Evolutionary conservation across 192 early-diverging fungal species (phyloP), one percentile per base, ranked within the genome.

Genomic region (Backusella luteola): DNA sequence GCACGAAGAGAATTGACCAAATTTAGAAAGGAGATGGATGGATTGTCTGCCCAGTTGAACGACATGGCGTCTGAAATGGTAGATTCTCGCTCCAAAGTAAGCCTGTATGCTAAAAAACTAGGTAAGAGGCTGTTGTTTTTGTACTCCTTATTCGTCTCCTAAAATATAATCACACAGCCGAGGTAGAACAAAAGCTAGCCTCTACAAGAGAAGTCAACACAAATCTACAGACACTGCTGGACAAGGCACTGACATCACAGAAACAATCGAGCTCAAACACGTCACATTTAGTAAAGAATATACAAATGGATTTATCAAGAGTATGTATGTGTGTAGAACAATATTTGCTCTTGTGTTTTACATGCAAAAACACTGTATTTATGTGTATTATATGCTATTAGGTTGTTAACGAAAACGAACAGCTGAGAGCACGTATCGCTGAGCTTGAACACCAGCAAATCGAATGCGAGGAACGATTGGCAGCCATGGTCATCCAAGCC

Each of bases 51-150:
- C n/a, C 89, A 90, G 46, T 78, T 90, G 70, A 85, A 84, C 15
- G 87, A 90, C 44, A 90, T 90, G 81, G 84, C 86, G 2, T 69
- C 81, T 6, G 89, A 90, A 76, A 87, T 90, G 87, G 76, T 83
- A 35, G 87, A 87, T 67, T 88, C 89, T 9, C 85, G 85, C 17
- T 76, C 69, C 21, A 86, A 85, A 77, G 89, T 88, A 26, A 84
- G 82, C 32, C 73, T 83, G 6, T 90, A 90, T 74, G 83, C 89
- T 49, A 83, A 88, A 34, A 80, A 85, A 63, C 77, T 90, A 34
- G 83, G 86, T 84, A 80, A 67, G 63, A 32, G 32, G 32, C 32
- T 39, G 38, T 39, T 39, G 38, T 9, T 6, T 39, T 9, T 39
- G 11, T 39, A 39, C 11, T 11, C 11, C 11, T 6, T 39, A 39